These are phyloP conservation scores for Cercospora berteroae DNA, from an alignment of 2,329 filamentous ascomycete species.

Conservation along the genomic window DNA sequence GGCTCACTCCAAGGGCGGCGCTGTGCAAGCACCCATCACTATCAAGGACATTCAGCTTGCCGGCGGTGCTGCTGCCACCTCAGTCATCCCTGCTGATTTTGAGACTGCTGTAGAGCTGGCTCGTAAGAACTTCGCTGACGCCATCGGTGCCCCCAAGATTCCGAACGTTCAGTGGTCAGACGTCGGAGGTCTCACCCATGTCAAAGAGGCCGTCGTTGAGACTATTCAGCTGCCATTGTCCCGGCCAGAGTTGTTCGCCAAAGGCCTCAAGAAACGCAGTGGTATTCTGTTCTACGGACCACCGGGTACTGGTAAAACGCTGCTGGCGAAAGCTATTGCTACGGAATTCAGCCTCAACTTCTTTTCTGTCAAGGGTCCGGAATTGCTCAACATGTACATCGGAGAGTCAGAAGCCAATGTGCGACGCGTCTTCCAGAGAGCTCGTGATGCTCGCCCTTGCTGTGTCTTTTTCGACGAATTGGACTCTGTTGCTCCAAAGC, in stretches of 20 bases:
- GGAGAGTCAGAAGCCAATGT: constrained; percentile 93
- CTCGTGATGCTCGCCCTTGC: constrained; percentile 79
- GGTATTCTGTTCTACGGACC: constrained; percentile 91
- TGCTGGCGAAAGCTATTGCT: constrained; percentile 89
- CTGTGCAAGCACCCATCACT: constrained; percentile 43
- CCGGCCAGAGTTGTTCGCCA: constrained; percentile 88
- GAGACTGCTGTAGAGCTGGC: constrained; percentile 92
- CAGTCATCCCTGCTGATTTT: constrained; percentile 79
- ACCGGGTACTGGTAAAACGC: constrained; percentile 85
- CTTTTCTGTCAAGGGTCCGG: constrained; percentile 89
- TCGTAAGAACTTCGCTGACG: constrained; percentile 95
- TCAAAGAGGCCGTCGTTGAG: constrained; percentile 96
- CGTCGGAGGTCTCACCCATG: constrained; percentile 86
- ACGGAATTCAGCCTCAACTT: constrained; percentile 94
- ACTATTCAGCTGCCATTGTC: constrained; percentile 93
- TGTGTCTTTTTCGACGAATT: constrained; percentile 93
- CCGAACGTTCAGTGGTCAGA: constrained; percentile 96
- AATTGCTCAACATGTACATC: constrained; percentile 94
- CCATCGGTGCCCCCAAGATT: constrained; percentile 96
- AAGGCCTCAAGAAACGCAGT: constrained; percentile 96
- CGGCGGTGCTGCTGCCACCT: constrained; percentile 74
- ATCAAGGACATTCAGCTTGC: constrained; percentile 83
- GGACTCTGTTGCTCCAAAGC: constrained; percentile 90
- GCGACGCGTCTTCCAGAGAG: constrained; percentile 81
- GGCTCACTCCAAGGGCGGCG: constrained; percentile 50